phyloP scores from a whole-genome alignment of 495 filamentous ascomycete species.

The Penicillium macrosclerotiorum region DNA sequence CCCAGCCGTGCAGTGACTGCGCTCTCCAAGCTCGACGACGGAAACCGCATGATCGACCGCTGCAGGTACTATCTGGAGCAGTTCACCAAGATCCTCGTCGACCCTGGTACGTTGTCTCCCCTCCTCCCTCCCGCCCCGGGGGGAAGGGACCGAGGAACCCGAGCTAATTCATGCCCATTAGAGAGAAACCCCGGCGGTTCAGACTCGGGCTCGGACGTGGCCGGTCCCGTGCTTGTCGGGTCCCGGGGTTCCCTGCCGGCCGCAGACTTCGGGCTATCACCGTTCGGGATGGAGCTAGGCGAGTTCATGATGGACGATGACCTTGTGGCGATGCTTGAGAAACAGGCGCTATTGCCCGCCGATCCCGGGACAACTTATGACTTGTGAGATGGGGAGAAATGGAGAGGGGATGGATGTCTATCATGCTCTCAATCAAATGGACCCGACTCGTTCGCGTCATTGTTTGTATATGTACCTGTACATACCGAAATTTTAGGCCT shows the following conservation, averaged over 20 bases:
- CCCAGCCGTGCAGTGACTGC: constrained; percentile 30
- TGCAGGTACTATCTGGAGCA: constrained; percentile 37
- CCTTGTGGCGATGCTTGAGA: constrained; percentile 24
- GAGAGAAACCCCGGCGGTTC: too few species aligned
- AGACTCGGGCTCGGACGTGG: too few species aligned
- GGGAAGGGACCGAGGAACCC: too few species aligned
- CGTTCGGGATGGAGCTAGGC: constrained; percentile 38
- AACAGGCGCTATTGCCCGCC: constrained; percentile 1
- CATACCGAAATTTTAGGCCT: too few species aligned
- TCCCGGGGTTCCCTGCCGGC: background rate
- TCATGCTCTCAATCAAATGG: too few species aligned
- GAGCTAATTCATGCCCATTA: too few species aligned
- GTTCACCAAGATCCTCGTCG: constrained; percentile 24
- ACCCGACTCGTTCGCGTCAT: too few species aligned
- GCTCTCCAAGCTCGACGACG: constrained; percentile 34
- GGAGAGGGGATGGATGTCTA: too few species aligned
- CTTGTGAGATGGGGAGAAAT: too few species aligned
- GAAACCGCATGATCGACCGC: constrained; percentile 41
- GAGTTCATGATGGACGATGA: constrained; percentile 47
- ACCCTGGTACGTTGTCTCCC: constrained; percentile 19
- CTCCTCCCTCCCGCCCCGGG: too few species aligned
- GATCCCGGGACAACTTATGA: background rate
- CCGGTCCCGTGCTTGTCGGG: background rate
- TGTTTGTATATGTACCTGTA: too few species aligned
- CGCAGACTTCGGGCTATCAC: constrained; percentile 19